Conservation (phyloP, 306 rosid species). For the Rosa rugosa region DNA sequence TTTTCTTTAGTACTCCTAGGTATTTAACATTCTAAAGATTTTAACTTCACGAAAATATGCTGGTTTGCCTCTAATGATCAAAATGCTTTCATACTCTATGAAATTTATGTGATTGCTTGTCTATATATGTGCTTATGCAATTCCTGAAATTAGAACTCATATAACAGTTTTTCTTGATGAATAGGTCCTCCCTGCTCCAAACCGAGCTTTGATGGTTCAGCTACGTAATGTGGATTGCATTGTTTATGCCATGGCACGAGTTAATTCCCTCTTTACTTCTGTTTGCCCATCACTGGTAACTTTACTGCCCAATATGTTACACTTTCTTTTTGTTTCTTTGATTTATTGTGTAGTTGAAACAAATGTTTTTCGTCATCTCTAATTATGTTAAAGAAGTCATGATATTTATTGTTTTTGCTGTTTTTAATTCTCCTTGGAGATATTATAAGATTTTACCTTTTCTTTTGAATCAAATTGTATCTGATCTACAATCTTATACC, state of each 20-base stretch:
- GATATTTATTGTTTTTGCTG: neutral
- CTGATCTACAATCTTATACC: neutral
- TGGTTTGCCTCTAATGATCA: neutral
- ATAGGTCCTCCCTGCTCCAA: conserved; percentile 81
- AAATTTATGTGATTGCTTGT: conserved; percentile 25
- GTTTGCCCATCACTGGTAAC: conserved; percentile 91
- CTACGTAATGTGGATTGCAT: conserved; percentile 71
- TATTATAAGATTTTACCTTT: neutral
- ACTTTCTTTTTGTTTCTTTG: neutral
- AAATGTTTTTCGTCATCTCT: neutral
- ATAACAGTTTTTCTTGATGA: conserved; percentile 21
- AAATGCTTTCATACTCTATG: neutral
- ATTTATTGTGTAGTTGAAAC: neutral
- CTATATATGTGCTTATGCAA: conserved; percentile 15
- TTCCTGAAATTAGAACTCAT: conserved; percentile 11
- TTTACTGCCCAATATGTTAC: conserved; percentile 17
- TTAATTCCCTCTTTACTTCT: conserved; percentile 82
- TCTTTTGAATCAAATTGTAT: neutral
- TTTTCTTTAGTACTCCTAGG: neutral
- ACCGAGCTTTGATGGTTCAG: conserved; percentile 68
- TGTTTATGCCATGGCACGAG: conserved; percentile 75
- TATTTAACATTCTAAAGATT: neutral
- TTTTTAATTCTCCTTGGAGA: neutral
- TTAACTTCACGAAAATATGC: conserved; percentile 9
- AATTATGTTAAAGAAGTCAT: neutral